phyloP scores from a whole-genome alignment of 805 yeast genomes.

The Helenozyma baotianmanensis region DNA sequence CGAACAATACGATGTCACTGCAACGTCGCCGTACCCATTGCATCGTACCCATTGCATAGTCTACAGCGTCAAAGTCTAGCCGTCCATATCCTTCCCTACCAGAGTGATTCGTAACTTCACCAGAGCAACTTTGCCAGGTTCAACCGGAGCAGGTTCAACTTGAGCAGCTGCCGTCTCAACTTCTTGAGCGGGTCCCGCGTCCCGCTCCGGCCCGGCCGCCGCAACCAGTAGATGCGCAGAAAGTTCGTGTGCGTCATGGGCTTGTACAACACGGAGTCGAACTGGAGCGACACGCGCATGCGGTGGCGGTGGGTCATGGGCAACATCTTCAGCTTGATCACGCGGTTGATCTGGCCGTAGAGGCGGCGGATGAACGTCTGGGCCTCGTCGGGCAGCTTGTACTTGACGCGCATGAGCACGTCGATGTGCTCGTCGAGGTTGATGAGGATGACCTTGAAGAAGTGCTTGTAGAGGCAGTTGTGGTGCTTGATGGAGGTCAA shows the following conservation, averaged over 20 bases:
- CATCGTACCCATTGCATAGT: too few species aligned
- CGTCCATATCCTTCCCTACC: too few species aligned
- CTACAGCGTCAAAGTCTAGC: too few species aligned
- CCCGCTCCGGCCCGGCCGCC: conserved; percentile 5
- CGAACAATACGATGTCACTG: too few species aligned
- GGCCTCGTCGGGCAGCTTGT: conserved; percentile 25
- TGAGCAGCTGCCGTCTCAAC: too few species aligned
- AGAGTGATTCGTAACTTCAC: too few species aligned
- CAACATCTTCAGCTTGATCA: conserved; percentile 24
- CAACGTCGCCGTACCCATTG: too few species aligned
- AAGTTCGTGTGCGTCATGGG: conserved; percentile 22
- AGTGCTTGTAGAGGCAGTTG: conserved; percentile 25
- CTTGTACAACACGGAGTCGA: conserved; percentile 24
- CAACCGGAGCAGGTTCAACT: too few species aligned
- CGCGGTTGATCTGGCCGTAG: conserved; percentile 22
- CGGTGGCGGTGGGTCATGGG: conserved; percentile 19
- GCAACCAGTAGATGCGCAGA: conserved; percentile 31
- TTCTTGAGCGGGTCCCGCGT: too few species aligned
- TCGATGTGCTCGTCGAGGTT: conserved; percentile 37
- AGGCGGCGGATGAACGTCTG: conserved; percentile 24
- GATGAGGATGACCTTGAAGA: conserved; percentile 32
- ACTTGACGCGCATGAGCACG: conserved; percentile 31
- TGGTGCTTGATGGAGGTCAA: conserved; percentile 20
- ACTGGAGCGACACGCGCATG: conserved; percentile 6
- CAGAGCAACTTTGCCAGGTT: too few species aligned